These are phyloP conservation scores for Lasiodiplodia hormozganensis DNA, from an alignment of 2,329 filamentous ascomycete species.

Conservation along the genomic window DNA sequence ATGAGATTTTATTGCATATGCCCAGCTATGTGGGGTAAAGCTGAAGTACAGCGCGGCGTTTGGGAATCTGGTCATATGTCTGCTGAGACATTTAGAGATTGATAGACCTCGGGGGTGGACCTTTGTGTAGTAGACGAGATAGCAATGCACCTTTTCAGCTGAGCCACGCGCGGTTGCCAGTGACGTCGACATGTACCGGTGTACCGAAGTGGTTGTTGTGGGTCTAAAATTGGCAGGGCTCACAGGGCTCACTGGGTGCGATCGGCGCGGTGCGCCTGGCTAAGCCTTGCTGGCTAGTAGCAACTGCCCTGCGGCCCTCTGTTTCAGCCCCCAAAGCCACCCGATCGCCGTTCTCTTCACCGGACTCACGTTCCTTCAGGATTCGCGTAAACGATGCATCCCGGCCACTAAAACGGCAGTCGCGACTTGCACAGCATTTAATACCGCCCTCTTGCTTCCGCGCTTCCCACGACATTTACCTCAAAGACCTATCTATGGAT, in stretches of 20 bases:
- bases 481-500: not conserved
- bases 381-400: not conserved
- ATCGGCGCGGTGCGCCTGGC: not conserved
- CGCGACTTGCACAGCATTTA: not conserved
- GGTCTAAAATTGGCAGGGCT: conserved; percentile 15
- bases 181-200: not conserved
- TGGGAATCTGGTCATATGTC: not conserved
- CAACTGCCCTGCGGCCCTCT: not conserved
- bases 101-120: conserved; percentile 4
- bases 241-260: not conserved
- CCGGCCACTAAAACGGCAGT: not conserved
- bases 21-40: not conserved
- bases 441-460: not conserved
- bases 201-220: not conserved
- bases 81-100: conserved; percentile 6
- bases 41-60: conserved; percentile 19
- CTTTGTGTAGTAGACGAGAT: not conserved
- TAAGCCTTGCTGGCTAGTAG: conserved; percentile 17
- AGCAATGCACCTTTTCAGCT: conserved; percentile 1
- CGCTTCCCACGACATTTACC: not conserved
- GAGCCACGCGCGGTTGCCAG: not conserved
- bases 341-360: not conserved
- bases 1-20: conserved; percentile 14
- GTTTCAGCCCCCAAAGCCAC: conserved; percentile 1
- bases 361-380: not conserved